These are phyloP conservation scores for Xylariaceae sp. DNA, from an alignment of 2,329 filamentous ascomycete genomes.

Conservation along the genomic window DNA sequence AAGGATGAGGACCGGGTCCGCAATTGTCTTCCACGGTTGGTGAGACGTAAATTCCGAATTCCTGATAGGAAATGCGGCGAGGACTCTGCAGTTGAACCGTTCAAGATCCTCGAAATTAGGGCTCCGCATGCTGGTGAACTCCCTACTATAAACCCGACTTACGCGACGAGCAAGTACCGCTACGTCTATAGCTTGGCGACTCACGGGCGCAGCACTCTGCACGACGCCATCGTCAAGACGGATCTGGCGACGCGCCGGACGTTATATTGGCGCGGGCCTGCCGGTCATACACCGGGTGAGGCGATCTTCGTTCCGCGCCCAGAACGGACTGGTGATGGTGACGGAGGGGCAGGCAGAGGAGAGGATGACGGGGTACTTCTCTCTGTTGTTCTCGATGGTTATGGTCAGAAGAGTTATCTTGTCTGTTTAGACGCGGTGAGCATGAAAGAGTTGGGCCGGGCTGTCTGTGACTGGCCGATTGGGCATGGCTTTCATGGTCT, in stretches of 20 bases:
- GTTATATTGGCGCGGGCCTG: slow-evolving; percentile 52
- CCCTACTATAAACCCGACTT: slow-evolving; percentile 60
- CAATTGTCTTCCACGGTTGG: slow-evolving; percentile 38
- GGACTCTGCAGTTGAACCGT: neutral
- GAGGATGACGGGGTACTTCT: slow-evolving; percentile 42
- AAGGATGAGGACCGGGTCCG: slow-evolving; percentile 38
- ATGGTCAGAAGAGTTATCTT: slow-evolving; percentile 57
- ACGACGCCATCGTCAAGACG: slow-evolving; percentile 63
- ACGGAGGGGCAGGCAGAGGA: neutral
- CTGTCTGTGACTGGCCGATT: slow-evolving; percentile 58
- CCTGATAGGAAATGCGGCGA: slow-evolving; percentile 11
- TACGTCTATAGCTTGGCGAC: slow-evolving; percentile 58
- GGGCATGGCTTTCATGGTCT: slow-evolving; percentile 63
- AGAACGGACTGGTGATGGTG: slow-evolving; percentile 30
- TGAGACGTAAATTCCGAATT: slow-evolving; percentile 43
- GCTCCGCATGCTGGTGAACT: slow-evolving; percentile 58
- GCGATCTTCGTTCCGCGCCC: slow-evolving; percentile 61
- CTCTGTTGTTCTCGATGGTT: slow-evolving; percentile 60
- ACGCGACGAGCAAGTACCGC: slow-evolving; percentile 49
- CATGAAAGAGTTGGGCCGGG: slow-evolving; percentile 61
- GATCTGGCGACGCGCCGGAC: slow-evolving; percentile 52
- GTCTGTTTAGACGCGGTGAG: slow-evolving; percentile 60
- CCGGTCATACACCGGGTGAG: slow-evolving; percentile 64
- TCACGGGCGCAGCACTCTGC: slow-evolving; percentile 55
- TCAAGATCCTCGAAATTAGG: slow-evolving; percentile 43